These are phyloP conservation scores for Alternaria consortialis DNA, from an alignment of 2,329 filamentous ascomycete genomes.

Conservation along the genomic window DNA sequence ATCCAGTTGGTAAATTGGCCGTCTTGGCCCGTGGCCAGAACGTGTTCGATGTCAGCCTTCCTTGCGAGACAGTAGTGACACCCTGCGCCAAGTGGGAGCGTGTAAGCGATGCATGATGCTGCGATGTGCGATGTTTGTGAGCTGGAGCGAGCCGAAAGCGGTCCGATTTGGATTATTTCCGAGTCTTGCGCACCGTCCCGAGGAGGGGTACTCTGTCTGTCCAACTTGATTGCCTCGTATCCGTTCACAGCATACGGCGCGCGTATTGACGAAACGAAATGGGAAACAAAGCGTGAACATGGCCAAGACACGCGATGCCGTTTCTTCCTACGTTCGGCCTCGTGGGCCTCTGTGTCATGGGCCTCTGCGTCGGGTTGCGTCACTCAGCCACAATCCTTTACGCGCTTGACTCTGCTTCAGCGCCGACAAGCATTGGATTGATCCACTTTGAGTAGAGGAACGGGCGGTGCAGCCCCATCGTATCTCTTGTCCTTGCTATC, in stretches of 20 bases:
- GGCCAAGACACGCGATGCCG: conserved; percentile 27
- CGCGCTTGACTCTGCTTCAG: conserved; percentile 25
- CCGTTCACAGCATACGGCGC: neutral
- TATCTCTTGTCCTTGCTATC: conserved; percentile 16
- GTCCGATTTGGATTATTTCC: neutral
- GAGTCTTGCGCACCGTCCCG: neutral
- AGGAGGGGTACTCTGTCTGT: neutral
- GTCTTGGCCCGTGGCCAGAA: conserved; percentile 14
- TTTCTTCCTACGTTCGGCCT: conserved; percentile 19
- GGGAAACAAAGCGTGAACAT: conserved; percentile 1
- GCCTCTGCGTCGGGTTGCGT: conserved; percentile 30
- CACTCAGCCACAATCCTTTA: conserved; percentile 33
- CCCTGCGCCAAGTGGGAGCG: conserved; percentile 12
- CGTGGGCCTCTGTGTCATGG: conserved; percentile 15
- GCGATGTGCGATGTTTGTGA: neutral
- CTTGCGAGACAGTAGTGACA: conserved; percentile 7
- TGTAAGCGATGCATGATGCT: conserved; percentile 8
- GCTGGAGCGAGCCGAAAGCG: neutral
- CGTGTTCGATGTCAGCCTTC: neutral
- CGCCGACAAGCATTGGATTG: conserved; percentile 29
- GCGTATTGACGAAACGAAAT: conserved; percentile 1
- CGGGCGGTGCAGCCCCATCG: conserved; percentile 21
- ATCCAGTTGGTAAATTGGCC: neutral
- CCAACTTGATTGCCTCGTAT: neutral
- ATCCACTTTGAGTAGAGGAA: conserved; percentile 19